These are phyloP conservation scores for Pachysolen tannophilus DNA, from an alignment of 805 yeast species.

Conservation along the genomic window DNA sequence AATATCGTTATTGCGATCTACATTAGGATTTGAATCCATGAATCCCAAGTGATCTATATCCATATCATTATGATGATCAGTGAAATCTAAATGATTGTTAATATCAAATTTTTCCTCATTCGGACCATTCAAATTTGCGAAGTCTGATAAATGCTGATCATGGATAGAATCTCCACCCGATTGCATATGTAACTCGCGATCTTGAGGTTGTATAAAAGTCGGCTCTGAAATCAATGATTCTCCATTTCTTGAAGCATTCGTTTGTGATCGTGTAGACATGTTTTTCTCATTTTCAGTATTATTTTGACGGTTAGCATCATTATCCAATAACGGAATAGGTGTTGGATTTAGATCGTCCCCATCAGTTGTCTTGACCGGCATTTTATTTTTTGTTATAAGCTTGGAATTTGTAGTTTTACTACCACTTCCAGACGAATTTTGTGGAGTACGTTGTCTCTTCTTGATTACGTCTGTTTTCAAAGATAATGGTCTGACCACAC, in stretches of 20 bases:
- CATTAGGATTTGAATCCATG: no score
- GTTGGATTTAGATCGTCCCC: constrained; percentile 46
- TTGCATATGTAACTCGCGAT: background rate
- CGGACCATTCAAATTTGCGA: constrained; percentile 4
- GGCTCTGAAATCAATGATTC: no score
- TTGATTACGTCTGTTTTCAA: constrained; percentile 89
- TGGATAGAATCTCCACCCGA: no score
- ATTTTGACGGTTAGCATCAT: constrained; percentile 10
- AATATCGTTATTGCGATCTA: no score
- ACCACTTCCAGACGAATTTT: constrained; percentile 11
- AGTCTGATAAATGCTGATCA: constrained; percentile 5
- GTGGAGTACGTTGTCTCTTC: constrained; percentile 67
- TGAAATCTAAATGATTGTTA: no score
- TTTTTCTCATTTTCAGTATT: constrained; percentile 4
- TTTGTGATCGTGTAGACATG: constrained; percentile 1
- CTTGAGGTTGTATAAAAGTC: background rate
- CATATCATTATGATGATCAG: no score
- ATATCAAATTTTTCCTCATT: no score
- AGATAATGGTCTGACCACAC: constrained; percentile 89
- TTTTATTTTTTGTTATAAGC: constrained; percentile 1
- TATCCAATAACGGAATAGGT: constrained; percentile 17
- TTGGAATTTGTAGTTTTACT: constrained; percentile 10
- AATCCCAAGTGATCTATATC: no score
- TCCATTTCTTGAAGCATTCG: background rate
- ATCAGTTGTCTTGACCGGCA: constrained; percentile 21